Percentiles rank a stretch among this genome's conserved stretches.
phyloP scores from a whole-genome alignment of 2,329 filamentous ascomycete genomes.

The Fusarium tuaranense region DNA sequence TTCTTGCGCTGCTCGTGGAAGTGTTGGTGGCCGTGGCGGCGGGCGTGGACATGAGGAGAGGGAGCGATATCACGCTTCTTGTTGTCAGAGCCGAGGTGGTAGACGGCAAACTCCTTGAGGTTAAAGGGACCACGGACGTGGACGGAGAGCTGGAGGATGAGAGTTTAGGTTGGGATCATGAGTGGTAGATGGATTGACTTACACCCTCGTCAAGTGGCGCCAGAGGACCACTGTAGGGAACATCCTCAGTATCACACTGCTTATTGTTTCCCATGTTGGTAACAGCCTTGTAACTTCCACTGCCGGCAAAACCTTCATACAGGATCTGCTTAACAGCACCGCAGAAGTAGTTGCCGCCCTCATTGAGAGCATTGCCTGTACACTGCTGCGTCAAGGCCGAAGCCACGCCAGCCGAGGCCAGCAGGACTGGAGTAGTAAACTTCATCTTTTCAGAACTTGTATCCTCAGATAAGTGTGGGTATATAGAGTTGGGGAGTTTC shows the following conservation, averaged over 20 bases:
- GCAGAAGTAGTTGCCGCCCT: constrained; percentile 74
- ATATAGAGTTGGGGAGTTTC: neutral
- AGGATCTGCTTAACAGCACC: constrained; percentile 73
- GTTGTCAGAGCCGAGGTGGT: constrained; percentile 61
- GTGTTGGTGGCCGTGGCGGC: constrained; percentile 60
- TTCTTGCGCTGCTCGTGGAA: constrained; percentile 59
- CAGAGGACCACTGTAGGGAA: constrained; percentile 69
- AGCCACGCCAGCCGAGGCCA: constrained; percentile 46
- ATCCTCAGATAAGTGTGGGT: neutral
- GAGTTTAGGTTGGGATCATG: neutral
- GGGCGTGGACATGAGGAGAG: constrained; percentile 46
- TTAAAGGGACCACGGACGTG: constrained; percentile 78
- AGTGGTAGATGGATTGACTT: constrained; percentile 46
- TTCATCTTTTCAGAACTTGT: constrained; percentile 46
- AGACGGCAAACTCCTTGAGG: constrained; percentile 77
- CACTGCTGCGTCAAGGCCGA: constrained; percentile 52
- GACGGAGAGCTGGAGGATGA: constrained; percentile 69
- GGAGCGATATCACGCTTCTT: constrained; percentile 44
- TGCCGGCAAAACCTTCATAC: constrained; percentile 71
- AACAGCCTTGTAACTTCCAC: constrained; percentile 74
- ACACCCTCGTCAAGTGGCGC: constrained; percentile 79
- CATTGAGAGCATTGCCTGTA: constrained; percentile 49
- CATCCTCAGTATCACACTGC: constrained; percentile 64
- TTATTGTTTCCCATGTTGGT: constrained; percentile 68
- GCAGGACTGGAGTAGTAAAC: constrained; percentile 40